Percentiles rank a stretch among this genome's conserved stretches.
Conservation (phyloP, 805 yeast species). For the Hanseniaspora jakobsenii region DNA sequence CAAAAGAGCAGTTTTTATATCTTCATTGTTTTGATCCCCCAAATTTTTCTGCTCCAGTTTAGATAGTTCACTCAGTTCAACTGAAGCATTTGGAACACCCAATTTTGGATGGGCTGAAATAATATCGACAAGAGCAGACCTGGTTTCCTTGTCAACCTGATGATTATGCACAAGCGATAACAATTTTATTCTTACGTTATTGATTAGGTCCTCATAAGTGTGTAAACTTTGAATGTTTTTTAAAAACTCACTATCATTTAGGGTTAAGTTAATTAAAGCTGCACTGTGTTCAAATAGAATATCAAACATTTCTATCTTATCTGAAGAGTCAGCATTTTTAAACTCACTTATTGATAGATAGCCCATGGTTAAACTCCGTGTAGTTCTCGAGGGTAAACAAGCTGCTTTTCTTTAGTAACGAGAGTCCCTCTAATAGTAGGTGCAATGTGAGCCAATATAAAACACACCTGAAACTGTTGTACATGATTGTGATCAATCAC, state of each 20-base stretch:
- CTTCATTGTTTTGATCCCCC: constrained; percentile 33
- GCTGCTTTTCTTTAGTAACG: too few species aligned
- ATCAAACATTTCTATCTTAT: constrained; percentile 18
- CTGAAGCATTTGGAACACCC: constrained; percentile 39
- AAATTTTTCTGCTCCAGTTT: constrained; percentile 59
- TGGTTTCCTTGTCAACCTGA: constrained; percentile 17
- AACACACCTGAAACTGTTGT: too few species aligned
- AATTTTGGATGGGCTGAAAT: constrained; percentile 87
- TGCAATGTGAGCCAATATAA: too few species aligned
- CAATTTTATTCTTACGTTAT: constrained; percentile 32
- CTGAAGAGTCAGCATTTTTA: constrained; percentile 7
- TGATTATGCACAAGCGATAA: constrained; percentile 27
- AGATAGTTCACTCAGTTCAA: constrained; percentile 49
- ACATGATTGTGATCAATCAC: too few species aligned
- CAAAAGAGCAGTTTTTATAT: constrained; percentile 36
- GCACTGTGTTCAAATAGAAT: constrained; percentile 21
- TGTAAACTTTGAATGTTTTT: constrained; percentile 17
- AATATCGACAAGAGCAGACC: constrained; percentile 34
- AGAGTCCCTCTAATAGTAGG: too few species aligned
- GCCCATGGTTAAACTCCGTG: too few species aligned
- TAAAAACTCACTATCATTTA: constrained; percentile 10
- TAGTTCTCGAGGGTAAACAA: too few species aligned
- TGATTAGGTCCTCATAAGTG: constrained; percentile 35
- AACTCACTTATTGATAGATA: constrained; percentile 10
- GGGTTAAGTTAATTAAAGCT: constrained; percentile 19